Evolutionary conservation across 768 basidiomycete species (phyloP).

Genomic region (Sarcodon aspratus): DNA sequence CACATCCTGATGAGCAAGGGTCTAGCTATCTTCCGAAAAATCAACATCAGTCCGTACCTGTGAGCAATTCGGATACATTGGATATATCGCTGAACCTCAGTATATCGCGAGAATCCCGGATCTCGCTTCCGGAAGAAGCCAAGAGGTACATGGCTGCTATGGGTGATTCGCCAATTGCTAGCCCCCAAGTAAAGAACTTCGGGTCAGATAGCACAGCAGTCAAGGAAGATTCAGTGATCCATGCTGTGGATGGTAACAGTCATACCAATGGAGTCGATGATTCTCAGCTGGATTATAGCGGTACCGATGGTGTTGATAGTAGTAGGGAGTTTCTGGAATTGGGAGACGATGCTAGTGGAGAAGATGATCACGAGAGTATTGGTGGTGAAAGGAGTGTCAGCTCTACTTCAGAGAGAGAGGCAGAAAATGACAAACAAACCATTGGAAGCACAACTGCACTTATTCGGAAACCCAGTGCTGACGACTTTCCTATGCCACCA

Average conservation of each 20-base stretch:
- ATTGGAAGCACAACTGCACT: constrained; percentile 1
- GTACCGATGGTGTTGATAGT: constrained; percentile 15
- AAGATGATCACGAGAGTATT: constrained; percentile 11
- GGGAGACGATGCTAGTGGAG: constrained; percentile 36
- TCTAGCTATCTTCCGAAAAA: no score
- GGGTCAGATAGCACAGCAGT: constrained; percentile 1
- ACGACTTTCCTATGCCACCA: no score
- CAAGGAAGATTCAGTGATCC: not conserved
- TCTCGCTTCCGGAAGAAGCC: constrained; percentile 70
- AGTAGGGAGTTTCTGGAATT: constrained; percentile 58
- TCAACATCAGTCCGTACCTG: not conserved
- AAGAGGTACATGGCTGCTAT: constrained; percentile 60
- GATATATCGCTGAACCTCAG: constrained; percentile 20
- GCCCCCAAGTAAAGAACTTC: constrained; percentile 25
- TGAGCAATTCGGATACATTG: constrained; percentile 6
- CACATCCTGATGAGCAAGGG: no score
- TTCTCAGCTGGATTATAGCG: constrained; percentile 2
- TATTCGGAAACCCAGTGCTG: no score
- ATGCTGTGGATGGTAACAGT: not conserved
- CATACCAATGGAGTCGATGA: not conserved
- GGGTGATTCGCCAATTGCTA: constrained; percentile 49
- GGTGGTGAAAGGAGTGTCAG: constrained; percentile 14
- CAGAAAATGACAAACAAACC: constrained; percentile 1
- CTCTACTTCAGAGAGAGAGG: constrained; percentile 22
- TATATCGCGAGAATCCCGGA: constrained; percentile 52